Conservation (phyloP, 148 eudicot species). For the Persicaria maculosa region DNA sequence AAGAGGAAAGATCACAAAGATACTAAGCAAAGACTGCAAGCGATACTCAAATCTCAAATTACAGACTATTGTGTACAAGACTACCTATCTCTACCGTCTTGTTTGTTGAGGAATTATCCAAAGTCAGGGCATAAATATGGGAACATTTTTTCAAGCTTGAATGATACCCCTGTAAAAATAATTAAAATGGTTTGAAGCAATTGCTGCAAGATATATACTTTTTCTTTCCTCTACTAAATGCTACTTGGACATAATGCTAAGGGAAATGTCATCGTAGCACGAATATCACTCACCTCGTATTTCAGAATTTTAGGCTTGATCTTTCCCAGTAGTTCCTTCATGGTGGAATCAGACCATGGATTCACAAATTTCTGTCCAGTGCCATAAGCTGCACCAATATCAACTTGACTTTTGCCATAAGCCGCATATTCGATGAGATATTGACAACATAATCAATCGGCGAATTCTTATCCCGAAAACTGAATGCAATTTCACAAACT, state of each 20-base stretch:
- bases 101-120: constrained; percentile 58
- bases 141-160: constrained; percentile 50
- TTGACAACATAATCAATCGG: constrained; percentile 68
- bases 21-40: neutral
- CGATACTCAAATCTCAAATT: neutral
- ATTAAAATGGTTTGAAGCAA: neutral
- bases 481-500: constrained; percentile 77
- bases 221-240: neutral
- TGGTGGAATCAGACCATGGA: constrained; percentile 65
- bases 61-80: neutral
- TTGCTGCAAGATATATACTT: too few relatives aligned
- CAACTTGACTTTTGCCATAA: constrained; percentile 17
- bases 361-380: constrained; percentile 29
- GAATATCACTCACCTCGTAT: constrained; percentile 42
- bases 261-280: neutral
- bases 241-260: neutral
- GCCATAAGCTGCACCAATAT: constrained; percentile 18
- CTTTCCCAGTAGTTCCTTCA: constrained; percentile 42
- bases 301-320: constrained; percentile 47
- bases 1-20: constrained; percentile 8
- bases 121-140: constrained; percentile 47
- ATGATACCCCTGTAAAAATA: constrained; percentile 66
- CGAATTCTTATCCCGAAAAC: constrained; percentile 71
- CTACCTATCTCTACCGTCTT: constrained; percentile 82
- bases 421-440: constrained; percentile 68